Evolutionary conservation across 805 yeast species (phyloP).

Genomic region (Osmozyma mogii): DNA sequence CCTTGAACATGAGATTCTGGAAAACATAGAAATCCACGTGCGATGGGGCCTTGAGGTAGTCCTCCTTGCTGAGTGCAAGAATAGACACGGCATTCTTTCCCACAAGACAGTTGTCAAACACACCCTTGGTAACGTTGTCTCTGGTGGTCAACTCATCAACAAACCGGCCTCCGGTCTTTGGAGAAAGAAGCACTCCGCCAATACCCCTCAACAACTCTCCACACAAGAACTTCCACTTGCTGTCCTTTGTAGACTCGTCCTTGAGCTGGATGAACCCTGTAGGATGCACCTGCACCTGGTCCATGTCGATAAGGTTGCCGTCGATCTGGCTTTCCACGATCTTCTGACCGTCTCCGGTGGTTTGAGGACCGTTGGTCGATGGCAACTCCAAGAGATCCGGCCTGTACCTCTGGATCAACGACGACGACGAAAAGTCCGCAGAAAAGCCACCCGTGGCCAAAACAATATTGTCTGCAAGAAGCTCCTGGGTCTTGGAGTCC

Average conservation of each 20-base stretch:
- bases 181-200: slow-evolving; percentile 47
- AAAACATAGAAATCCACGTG: slow-evolving; percentile 45
- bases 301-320: slow-evolving; percentile 49
- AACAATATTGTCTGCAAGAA: slow-evolving; percentile 25
- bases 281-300: slow-evolving; percentile 54
- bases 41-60: slow-evolving; percentile 36
- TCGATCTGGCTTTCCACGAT: slow-evolving; percentile 36
- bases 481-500: slow-evolving; percentile 7
- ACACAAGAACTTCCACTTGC: slow-evolving; percentile 46
- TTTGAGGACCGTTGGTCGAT: slow-evolving; percentile 48
- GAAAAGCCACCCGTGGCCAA: slow-evolving; percentile 58
- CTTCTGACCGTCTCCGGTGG: slow-evolving; percentile 53
- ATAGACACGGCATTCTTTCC: slow-evolving; percentile 15
- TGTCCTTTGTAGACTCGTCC: slow-evolving; percentile 28
- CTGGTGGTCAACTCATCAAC: slow-evolving; percentile 48
- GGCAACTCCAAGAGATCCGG: slow-evolving; percentile 42
- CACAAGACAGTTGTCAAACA: slow-evolving; percentile 20
- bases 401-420: slow-evolving; percentile 31
- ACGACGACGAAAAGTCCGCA: slow-evolving; percentile 27
- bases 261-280: slow-evolving; percentile 44
- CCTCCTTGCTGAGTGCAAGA: slow-evolving; percentile 33
- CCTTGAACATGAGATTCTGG: slow-evolving; percentile 19
- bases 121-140: slow-evolving; percentile 42
- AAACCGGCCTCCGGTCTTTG: slow-evolving; percentile 39
- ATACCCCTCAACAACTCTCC: slow-evolving; percentile 55